Base-by-base conservation (phyloP, 73 alveolate genomes). In the Blepharisma stoltei region DNA sequence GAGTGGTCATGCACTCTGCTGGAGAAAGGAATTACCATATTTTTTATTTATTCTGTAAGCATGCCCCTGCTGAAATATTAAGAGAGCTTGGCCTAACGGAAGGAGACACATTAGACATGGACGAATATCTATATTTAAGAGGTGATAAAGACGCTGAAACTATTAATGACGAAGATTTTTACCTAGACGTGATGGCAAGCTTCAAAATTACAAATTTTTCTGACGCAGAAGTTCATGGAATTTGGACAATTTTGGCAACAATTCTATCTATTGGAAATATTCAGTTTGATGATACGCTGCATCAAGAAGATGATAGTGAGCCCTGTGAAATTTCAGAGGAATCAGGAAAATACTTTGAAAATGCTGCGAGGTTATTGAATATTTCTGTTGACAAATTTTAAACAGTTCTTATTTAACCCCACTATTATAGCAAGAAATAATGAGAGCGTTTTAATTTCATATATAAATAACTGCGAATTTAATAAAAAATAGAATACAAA, bases 1-100 rank as follows among this genome's bases (percentile, higher is more conserved):
- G 99, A 81, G 98, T 97, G 0, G 94, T 93, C n/a, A 82, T 90
- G 14, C 70, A 67, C 9, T 68, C 71, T 8, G 43, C 54, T 6
- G 98, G 96, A 8, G 99, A 95, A 83, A 91, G 99, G 71, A 95
- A 89, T 83, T 95, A 93, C 67, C 99, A 95, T 77, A 86, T 97
- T 27, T 95, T 97, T 91, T 97, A 92, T 84, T 97, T 90, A 71
- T 78, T 88, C 52, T 76, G 87, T 70, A 86, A 92, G 80, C 96
- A 97, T 27, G 91, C 84, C 11, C 52, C 68, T 3, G 53, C 47
- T 0, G 89, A 88, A 9, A 54, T 69, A 14, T 81, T 85, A 25
- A n/a, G 53, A 53, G 78, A 68, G 52, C 77, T 86, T n/a, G 21
- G 14, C 41, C 3, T 32, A 32, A 32, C 41, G 3, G 41, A 32